Percentiles rank a stretch among this genome's conserved stretches.
phyloP scores from a whole-genome alignment of 139 green algal species.

The Coelastrella sp. region DNA sequence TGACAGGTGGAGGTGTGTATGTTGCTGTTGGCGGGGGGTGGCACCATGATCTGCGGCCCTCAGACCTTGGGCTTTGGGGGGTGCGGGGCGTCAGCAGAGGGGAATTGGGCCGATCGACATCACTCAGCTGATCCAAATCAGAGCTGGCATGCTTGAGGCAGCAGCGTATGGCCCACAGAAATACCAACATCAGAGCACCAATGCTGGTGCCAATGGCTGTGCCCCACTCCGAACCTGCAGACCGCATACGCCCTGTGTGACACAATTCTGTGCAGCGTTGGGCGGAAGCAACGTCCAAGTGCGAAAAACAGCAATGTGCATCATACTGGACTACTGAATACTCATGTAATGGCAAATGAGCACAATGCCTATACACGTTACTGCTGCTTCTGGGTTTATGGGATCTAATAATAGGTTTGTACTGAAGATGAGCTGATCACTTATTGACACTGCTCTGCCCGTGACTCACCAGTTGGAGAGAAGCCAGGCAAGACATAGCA shows the following conservation, averaged over 20 bases:
- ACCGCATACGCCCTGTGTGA: too few species aligned
- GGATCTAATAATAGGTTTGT: too few species aligned
- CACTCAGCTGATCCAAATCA: not conserved
- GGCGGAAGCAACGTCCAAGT: too few species aligned
- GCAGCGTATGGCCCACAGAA: not conserved
- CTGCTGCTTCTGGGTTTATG: too few species aligned
- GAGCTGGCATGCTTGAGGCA: not conserved
- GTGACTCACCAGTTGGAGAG: too few species aligned
- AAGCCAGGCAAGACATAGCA: too few species aligned
- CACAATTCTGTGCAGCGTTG: too few species aligned
- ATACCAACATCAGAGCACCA: not conserved
- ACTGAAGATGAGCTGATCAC: too few species aligned
- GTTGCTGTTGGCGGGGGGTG: not conserved
- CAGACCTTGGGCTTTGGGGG: not conserved
- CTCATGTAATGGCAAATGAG: too few species aligned
- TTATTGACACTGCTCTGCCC: too few species aligned
- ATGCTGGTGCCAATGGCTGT: not conserved
- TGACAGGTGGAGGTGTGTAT: conserved; percentile 1
- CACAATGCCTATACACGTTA: too few species aligned
- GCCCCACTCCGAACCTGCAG: not conserved
- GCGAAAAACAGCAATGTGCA: not conserved
- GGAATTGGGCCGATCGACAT: not conserved
- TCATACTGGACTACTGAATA: too few species aligned
- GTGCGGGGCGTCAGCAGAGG: not conserved
- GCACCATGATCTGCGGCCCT: not conserved